A percentile compares a stretch with the other conserved stretches of the same genome.
Conservation (phyloP, 2,329 filamentous ascomycete species). For the Trichoderma guizhouense region DNA sequence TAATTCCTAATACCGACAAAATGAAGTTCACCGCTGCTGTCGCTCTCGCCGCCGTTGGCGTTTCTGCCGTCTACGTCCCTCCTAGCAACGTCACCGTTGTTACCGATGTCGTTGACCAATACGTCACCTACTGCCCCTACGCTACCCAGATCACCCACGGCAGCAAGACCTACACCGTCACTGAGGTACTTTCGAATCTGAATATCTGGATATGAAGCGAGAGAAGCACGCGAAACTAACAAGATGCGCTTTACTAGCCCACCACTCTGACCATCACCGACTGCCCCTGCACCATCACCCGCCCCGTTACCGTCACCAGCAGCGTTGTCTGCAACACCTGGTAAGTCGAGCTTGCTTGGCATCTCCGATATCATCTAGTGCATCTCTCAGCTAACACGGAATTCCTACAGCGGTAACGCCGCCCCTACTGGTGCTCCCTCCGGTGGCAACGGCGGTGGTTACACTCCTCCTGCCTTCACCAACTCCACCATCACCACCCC, state of each 20-base stretch:
- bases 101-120: conserved; percentile 63
- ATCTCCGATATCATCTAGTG: neutral
- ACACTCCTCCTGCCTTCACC: conserved; percentile 27
- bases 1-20: conserved; percentile 51
- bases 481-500: conserved; percentile 38
- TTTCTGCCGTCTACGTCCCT: conserved; percentile 42
- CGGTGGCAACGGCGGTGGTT: conserved; percentile 29
- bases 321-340: conserved; percentile 53
- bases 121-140: conserved; percentile 70
- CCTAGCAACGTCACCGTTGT: conserved; percentile 50
- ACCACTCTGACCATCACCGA: conserved; percentile 69
- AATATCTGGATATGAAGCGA: neutral
- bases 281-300: conserved; percentile 67
- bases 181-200: conserved; percentile 46
- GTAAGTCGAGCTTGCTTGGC: conserved; percentile 35
- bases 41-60: conserved; percentile 50
- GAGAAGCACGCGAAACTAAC: neutral
- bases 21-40: conserved; percentile 61
- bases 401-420: conserved; percentile 32
- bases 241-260: conserved; percentile 31
- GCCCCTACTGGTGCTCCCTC: conserved; percentile 27
- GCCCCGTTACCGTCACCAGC: conserved; percentile 53
- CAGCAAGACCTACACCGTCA: conserved; percentile 66
- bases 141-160: conserved; percentile 63
- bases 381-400: conserved; percentile 23